Evolutionary conservation across 2,329 filamentous ascomycete species (phyloP), one percentile per base, ranked within the genome.

Genomic region (Aspergillus fumigatiaffinis): DNA sequence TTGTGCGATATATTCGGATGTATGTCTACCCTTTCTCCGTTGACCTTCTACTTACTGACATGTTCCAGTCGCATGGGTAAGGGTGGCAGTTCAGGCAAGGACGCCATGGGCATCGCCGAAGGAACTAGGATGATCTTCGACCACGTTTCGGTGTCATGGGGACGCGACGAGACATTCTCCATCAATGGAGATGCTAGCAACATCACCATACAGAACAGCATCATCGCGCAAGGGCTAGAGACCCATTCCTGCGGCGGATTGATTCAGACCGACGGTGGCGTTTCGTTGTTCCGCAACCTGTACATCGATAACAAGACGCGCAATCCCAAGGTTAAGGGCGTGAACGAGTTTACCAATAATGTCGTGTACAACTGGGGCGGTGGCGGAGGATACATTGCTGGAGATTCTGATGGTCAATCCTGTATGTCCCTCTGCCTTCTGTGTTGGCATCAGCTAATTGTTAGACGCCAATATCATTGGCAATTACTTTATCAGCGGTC

Each of bases 291-390:
- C 67, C 73, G 81, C 3, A 84, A 84, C 62, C 65, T 84, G 32
- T 84, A 83, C 65, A 80, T 83, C 54, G 81, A 83, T 59, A 84
- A 82, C 61, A 83, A 84, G 66, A 84, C 81, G 9, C 75, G 82
- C 1, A 83, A 84, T 57, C 81, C 82, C 1, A 83, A 83, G 58
- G 80, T 83, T 51, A 84, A 84, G 65, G 81, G 80, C 0, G 76
- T 80, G 3, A 84, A 83, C 25, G 81, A 84, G 62, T 84, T 82
- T 57, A 74, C 72, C 47, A 76, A 78, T 58, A 75, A 80, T 63
- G 75, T 84, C 2, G 64, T 84, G 2, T 84, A 84, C 63, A 84
- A 84, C 65, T 84, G 80, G 60, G 60, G 60, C 17, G 60, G 58
- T 76, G 81, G 81, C 0, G 81, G 80, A 4, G 82, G 77, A 3